Percentiles rank a stretch among this genome's conserved stretches.
phyloP scores from a whole-genome alignment of 108 stramenopile genomes.

The Fistulifera solaris region DNA sequence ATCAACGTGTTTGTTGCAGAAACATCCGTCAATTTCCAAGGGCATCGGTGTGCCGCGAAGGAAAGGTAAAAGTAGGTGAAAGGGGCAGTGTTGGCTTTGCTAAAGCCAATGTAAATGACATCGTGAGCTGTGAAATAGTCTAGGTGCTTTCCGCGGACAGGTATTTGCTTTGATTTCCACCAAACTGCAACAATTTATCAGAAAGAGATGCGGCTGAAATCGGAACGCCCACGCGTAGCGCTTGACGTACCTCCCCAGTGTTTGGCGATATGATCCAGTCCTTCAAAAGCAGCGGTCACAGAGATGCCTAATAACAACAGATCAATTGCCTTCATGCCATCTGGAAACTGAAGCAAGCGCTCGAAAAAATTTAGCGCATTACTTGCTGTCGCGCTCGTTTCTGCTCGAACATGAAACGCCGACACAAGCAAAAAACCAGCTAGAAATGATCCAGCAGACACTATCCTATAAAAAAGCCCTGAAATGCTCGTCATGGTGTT shows the following conservation, averaged over 20 bases:
- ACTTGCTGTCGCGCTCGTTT: too few species aligned
- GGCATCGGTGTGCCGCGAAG: conserved; percentile 37
- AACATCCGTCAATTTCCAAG: conserved; percentile 41
- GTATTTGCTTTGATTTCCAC: conserved; percentile 35
- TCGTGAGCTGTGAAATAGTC: conserved; percentile 63
- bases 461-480: too few species aligned
- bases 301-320: not conserved
- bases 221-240: too few species aligned
- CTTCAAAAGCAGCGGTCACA: not conserved
- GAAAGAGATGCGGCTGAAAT: too few species aligned
- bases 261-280: conserved; percentile 1
- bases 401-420: too few species aligned
- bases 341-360: not conserved
- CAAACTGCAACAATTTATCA: conserved; percentile 12
- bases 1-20: conserved; percentile 27
- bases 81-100: conserved; percentile 62
- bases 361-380: too few species aligned
- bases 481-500: too few species aligned
- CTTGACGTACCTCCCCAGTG: not conserved
- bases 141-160: conserved; percentile 80
- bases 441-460: too few species aligned
- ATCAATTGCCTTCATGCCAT: not conserved
- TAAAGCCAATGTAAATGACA: conserved; percentile 48
- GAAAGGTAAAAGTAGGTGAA: conserved; percentile 72
- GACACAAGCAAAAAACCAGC: too few species aligned